phyloP scores from a whole-genome alignment of 2,329 filamentous ascomycete genomes.

The Talaromyces sp. region DNA sequence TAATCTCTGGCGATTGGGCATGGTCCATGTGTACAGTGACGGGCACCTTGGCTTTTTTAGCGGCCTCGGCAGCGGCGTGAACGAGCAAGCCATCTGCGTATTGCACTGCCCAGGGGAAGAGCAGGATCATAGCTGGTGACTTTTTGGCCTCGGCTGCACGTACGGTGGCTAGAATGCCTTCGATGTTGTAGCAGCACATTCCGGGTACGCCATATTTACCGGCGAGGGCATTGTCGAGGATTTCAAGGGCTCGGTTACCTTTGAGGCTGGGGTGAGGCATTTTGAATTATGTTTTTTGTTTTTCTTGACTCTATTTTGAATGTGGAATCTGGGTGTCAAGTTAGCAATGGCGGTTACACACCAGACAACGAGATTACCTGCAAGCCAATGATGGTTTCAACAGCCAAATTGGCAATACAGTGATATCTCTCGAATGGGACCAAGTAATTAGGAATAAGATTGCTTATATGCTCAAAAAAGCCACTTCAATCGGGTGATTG shows the following conservation, averaged over 20 bases:
- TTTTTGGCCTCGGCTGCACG: conserved; percentile 65
- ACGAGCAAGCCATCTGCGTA: conserved; percentile 60
- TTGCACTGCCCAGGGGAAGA: conserved; percentile 71
- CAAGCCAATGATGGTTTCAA: not conserved
- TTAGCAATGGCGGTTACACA: not conserved
- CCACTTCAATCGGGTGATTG: not conserved
- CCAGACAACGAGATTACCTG: not conserved
- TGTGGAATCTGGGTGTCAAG: not conserved
- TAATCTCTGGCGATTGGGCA: conserved; percentile 61
- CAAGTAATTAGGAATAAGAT: not conserved
- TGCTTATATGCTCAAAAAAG: not conserved
- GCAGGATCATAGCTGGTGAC: conserved; percentile 67
- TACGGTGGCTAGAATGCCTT: conserved; percentile 67
- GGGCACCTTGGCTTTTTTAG: conserved; percentile 56
- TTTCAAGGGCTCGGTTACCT: conserved; percentile 53
- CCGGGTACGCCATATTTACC: conserved; percentile 59
- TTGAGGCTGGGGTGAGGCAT: conserved; percentile 41
- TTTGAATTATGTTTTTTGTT: not conserved
- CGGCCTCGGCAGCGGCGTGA: conserved; percentile 55
- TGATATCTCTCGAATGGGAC: not conserved
- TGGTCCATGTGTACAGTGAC: conserved; percentile 65
- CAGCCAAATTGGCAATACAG: not conserved
- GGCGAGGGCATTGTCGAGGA: conserved; percentile 55
- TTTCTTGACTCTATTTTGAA: not conserved
- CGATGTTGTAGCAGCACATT: conserved; percentile 67